These are phyloP conservation scores for Chytridium lagenaria DNA, from an alignment of 371 early-diverging fungal species.

Conservation along the genomic window DNA sequence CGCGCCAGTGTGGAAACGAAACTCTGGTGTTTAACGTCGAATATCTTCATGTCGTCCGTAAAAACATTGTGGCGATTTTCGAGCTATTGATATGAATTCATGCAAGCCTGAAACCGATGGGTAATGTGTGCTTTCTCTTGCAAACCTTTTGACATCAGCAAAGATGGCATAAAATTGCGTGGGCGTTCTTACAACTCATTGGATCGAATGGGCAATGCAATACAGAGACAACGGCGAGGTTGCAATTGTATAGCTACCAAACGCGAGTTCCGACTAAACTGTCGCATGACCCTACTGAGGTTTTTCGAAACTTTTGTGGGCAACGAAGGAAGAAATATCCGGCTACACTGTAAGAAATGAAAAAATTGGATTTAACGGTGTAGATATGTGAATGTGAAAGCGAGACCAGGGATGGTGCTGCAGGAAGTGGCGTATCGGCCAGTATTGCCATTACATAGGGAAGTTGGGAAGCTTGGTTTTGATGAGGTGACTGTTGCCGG, in stretches of 20 bases:
- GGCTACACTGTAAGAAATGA: constrained; percentile 38
- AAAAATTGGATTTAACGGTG: neutral
- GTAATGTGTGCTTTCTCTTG: constrained; percentile 3
- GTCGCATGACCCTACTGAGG: neutral
- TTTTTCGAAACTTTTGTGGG: neutral
- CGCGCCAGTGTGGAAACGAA: constrained; percentile 55
- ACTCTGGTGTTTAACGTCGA: constrained; percentile 45
- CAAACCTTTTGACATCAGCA: neutral
- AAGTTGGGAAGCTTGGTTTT: constrained; percentile 40
- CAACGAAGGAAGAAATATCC: constrained; percentile 35
- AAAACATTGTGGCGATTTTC: constrained; percentile 43
- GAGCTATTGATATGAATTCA: constrained; percentile 48
- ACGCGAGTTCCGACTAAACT: neutral
- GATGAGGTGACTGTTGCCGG: constrained; percentile 35
- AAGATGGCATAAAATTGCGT: constrained; percentile 45
- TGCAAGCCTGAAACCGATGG: constrained; percentile 17
- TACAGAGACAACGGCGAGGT: constrained; percentile 35
- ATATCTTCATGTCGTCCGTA: constrained; percentile 42
- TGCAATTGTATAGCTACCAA: constrained; percentile 46
- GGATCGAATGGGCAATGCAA: constrained; percentile 34
- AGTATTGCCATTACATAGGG: constrained; percentile 33
- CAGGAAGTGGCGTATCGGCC: constrained; percentile 27
- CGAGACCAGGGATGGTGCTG: neutral
- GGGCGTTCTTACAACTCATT: constrained; percentile 51
- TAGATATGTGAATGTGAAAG: constrained; percentile 27